Evolutionary conservation across 148 eudicot genomes (phyloP), one percentile per base, ranked within the genome.

Genomic region (Pouteria glomerata): DNA sequence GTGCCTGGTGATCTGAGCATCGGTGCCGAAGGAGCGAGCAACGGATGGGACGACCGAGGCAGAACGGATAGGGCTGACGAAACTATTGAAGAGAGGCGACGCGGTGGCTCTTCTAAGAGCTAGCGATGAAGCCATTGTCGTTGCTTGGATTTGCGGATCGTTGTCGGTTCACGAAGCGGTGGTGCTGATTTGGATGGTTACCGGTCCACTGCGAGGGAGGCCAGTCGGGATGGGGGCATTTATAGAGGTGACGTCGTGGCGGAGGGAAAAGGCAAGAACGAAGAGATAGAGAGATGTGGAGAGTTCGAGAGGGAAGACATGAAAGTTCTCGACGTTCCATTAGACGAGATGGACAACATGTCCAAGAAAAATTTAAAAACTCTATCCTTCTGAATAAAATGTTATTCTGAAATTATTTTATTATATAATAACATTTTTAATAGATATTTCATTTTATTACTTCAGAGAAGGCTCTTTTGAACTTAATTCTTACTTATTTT

Each of bases 81-180:
- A 59, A 66, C 35, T 70, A 61, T 72, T 82, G 66, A 73, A 8
- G 48, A 86, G 75, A 23, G 74, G 6, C 0, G 67, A 48, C 13
- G 78, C 77, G 19, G 79, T 61, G 24, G 79, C 57, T 30, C 90
- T 80, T 68, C 85, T 82, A 61, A 86, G 77, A 73, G 86, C 86
- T 0, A 84, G 41, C 16, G 79, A 76, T 2, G 88, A 66, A 8
- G 89, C 90, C 88, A 83, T 82, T 10, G 57, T 8, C 23, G 34
- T 47, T 15, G 23, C 2, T 59, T 24, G 44, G 42, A 5, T 4
- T 11, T 1, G 19, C 44, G 13, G 39, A 50, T 29, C 41, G 18
- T 7, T 30, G 4, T 68, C 58, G 71, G 4, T 50, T n/a, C 30
- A 26, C 39, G 0, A 30, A 7, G 60, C 23, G 29, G 14, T 8